These are phyloP conservation scores for Penicillium sp. DNA, from an alignment of 2,329 filamentous ascomycete species.

Conservation along the genomic window DNA sequence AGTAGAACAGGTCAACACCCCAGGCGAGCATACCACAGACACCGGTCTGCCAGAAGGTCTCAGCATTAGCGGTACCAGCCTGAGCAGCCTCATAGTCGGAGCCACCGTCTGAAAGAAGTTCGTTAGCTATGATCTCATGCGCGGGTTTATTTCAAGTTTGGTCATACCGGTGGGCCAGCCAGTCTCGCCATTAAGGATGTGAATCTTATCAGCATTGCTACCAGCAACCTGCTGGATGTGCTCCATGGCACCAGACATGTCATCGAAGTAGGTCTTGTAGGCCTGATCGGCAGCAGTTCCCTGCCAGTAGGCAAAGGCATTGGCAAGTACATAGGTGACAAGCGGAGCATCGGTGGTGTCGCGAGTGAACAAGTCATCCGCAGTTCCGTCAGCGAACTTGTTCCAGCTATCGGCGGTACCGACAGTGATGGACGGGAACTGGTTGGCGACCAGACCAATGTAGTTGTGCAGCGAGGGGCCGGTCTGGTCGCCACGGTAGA, in stretches of 20 bases:
- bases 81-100: constrained; percentile 62
- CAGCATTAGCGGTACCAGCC: constrained; percentile 60
- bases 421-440: constrained; percentile 58
- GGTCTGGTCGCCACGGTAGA: constrained; percentile 69
- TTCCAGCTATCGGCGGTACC: constrained; percentile 75
- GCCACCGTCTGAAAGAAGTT: constrained; percentile 47
- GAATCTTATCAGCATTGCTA: constrained; percentile 53
- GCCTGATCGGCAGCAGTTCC: constrained; percentile 59
- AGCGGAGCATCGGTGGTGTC: constrained; percentile 42
- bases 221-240: constrained; percentile 64
- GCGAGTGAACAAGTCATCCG: constrained; percentile 58
- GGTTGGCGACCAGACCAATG: constrained; percentile 62
- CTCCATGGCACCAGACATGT: constrained; percentile 63
- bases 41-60: constrained; percentile 61
- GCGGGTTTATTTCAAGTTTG: neutral
- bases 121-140: neutral
- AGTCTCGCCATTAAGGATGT: constrained; percentile 70
- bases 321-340: constrained; percentile 64
- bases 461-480: constrained; percentile 60
- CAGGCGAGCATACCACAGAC: constrained; percentile 66
- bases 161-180: constrained; percentile 61
- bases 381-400: constrained; percentile 68
- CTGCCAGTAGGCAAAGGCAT: constrained; percentile 75
- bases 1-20: constrained; percentile 70
- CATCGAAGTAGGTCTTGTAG: constrained; percentile 65